phyloP scores from a whole-genome alignment of 805 yeast species.

The Pichia cephalocereana region DNA sequence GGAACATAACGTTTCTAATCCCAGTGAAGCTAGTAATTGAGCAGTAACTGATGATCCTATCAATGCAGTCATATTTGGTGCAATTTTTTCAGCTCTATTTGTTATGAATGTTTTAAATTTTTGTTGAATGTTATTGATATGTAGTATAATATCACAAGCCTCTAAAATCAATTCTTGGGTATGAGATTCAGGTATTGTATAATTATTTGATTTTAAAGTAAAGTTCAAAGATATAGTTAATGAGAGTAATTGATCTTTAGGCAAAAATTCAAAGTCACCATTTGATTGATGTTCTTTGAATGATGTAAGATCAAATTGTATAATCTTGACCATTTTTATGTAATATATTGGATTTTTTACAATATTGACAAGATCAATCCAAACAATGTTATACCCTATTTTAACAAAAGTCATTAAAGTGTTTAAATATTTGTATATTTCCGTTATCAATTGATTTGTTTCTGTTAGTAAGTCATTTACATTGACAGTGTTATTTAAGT shows the following conservation, averaged over 20 bases:
- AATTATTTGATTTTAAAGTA: constrained; percentile 3
- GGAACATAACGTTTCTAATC: constrained; percentile 51
- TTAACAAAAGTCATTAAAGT: constrained; percentile 41
- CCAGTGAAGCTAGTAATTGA: constrained; percentile 64
- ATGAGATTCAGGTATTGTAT: not conserved
- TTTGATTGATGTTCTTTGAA: not conserved
- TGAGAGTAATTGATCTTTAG: constrained; percentile 61
- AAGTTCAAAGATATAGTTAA: constrained; percentile 63
- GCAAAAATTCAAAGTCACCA: constrained; percentile 34
- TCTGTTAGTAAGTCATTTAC: constrained; percentile 44
- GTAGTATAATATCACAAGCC: constrained; percentile 40
- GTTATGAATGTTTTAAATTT: constrained; percentile 48
- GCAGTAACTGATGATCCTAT: constrained; percentile 69
- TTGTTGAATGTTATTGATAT: constrained; percentile 34
- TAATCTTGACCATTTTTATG: constrained; percentile 29
- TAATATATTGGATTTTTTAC: constrained; percentile 56
- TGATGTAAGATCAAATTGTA: not conserved
- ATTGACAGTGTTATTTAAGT: not conserved
- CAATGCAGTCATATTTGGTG: constrained; percentile 73
- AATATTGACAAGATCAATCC: constrained; percentile 62
- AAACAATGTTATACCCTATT: constrained; percentile 46
- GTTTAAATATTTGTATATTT: constrained; percentile 23
- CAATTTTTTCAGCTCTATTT: constrained; percentile 43
- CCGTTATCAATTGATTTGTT: constrained; percentile 1
- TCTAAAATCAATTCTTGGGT: constrained; percentile 9